Conservation (phyloP, 139 green algal species). For the Astrephomene gubernaculifera region DNA sequence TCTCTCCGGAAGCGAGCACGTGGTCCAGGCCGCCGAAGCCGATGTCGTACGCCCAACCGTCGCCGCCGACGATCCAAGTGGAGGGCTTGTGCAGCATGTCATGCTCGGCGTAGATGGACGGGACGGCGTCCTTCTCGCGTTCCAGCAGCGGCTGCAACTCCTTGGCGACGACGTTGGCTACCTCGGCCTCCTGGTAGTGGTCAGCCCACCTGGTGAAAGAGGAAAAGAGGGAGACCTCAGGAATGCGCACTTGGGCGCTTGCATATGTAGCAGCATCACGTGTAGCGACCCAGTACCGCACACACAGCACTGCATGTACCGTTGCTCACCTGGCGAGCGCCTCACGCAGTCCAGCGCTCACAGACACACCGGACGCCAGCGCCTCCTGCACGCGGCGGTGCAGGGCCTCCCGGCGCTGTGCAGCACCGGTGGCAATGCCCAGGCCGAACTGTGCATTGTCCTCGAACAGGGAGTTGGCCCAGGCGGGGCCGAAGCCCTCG, state of each 20-base stretch:
- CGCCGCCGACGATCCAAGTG: conserved; percentile 74
- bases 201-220: background rate
- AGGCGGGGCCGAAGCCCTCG: conserved; percentile 65
- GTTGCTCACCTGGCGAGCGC: background rate
- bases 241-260: no score
- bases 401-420: conserved; percentile 60
- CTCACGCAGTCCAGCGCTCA: background rate
- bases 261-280: no score
- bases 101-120: conserved; percentile 13
- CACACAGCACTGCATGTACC: no score
- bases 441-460: conserved; percentile 68
- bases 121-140: conserved; percentile 17
- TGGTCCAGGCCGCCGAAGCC: conserved; percentile 74
- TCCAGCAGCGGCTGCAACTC: conserved; percentile 43
- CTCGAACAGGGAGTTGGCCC: conserved; percentile 77
- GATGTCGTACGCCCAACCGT: conserved; percentile 78
- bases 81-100: conserved; percentile 73
- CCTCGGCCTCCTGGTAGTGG: conserved; percentile 17
- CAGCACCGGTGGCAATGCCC: conserved; percentile 65
- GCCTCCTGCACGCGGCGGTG: conserved; percentile 30
- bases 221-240: no score
- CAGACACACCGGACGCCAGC: background rate
- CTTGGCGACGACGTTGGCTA: conserved; percentile 39
- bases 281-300: no score
- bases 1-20: conserved; percentile 65